These are phyloP conservation scores for Fonsecaea monophora DNA, from an alignment of 2,329 filamentous ascomycete genomes.

Conservation along the genomic window DNA sequence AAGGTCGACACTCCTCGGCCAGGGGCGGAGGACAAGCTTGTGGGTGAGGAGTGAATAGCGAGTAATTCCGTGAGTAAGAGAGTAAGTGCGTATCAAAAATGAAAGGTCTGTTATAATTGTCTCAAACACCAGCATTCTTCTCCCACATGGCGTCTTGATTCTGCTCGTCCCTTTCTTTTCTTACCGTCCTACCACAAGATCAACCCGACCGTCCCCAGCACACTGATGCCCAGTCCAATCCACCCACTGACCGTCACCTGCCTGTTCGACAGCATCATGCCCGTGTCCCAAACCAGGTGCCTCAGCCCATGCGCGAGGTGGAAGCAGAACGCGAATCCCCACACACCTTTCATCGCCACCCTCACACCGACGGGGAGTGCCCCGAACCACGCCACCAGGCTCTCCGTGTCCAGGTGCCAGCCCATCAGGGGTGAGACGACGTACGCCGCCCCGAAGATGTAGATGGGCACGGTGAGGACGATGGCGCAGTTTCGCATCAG, in stretches of 20 bases:
- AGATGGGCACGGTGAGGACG: slow-evolving; percentile 73
- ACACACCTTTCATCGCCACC: slow-evolving; percentile 62
- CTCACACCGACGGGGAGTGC: slow-evolving; percentile 65
- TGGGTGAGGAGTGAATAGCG: neutral
- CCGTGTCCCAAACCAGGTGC: slow-evolving; percentile 74
- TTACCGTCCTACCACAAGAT: slow-evolving; percentile 21
- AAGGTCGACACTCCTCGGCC: slow-evolving; percentile 25
- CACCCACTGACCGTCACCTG: slow-evolving; percentile 70
- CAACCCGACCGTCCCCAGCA: slow-evolving; percentile 26
- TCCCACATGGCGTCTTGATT: no score
- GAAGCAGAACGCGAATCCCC: slow-evolving; percentile 72
- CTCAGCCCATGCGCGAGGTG: slow-evolving; percentile 71
- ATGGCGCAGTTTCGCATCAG: slow-evolving; percentile 83
- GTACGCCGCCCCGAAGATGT: slow-evolving; percentile 81
- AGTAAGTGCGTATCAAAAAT: neutral
- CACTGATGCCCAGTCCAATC: slow-evolving; percentile 47
- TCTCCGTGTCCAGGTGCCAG: slow-evolving; percentile 70
- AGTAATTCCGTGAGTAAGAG: neutral
- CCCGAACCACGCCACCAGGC: slow-evolving; percentile 68
- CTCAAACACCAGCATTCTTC: no score
- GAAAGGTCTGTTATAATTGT: neutral
- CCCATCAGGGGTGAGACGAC: slow-evolving; percentile 77
- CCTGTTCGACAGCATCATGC: slow-evolving; percentile 66
- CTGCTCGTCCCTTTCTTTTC: neutral
- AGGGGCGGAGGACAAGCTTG: slow-evolving; percentile 8